These are phyloP conservation scores for Eimeria maxima DNA, from an alignment of 169 alveolate species.

Conservation along the genomic window DNA sequence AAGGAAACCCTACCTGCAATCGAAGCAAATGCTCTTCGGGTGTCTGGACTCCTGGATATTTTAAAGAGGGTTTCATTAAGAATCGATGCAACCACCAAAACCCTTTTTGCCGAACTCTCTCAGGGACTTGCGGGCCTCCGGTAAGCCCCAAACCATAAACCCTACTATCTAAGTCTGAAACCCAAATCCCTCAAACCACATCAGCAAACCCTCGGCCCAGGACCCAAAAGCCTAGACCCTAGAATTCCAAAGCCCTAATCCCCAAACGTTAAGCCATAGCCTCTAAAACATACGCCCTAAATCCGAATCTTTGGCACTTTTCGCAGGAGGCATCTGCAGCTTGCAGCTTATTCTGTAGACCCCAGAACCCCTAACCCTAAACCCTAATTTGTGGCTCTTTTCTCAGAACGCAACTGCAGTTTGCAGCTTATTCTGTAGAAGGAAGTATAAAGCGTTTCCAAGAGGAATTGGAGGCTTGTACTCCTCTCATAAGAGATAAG, in stretches of 20 bases:
- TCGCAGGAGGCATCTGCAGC: background rate
- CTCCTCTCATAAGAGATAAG: background rate
- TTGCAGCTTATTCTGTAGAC: background rate
- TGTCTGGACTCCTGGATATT: constrained; percentile 72
- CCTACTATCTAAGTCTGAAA: background rate
- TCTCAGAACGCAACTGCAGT: constrained; percentile 76
- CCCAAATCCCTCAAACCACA: background rate
- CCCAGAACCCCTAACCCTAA: background rate
- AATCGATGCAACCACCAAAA: constrained; percentile 20
- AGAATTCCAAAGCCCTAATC: background rate
- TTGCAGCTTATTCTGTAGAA: constrained; percentile 66
- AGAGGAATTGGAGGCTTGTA: constrained; percentile 71
- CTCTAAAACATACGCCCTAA: background rate
- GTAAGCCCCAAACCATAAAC: constrained; percentile 13
- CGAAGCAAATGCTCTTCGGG: constrained; percentile 13
- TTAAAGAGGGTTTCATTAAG: constrained; percentile 42
- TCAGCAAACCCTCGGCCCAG: background rate
- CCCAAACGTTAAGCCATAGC: background rate
- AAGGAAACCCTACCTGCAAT: background rate
- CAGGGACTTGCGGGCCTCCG: constrained; percentile 67
- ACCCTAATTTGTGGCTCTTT: background rate
- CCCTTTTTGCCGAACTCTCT: constrained; percentile 55
- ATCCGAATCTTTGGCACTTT: too few species aligned
- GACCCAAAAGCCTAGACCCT: background rate
- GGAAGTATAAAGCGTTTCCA: constrained; percentile 57